These are phyloP conservation scores for Rhexocercosporidium sp. DNA, from an alignment of 2,329 filamentous ascomycete species.

Conservation along the genomic window DNA sequence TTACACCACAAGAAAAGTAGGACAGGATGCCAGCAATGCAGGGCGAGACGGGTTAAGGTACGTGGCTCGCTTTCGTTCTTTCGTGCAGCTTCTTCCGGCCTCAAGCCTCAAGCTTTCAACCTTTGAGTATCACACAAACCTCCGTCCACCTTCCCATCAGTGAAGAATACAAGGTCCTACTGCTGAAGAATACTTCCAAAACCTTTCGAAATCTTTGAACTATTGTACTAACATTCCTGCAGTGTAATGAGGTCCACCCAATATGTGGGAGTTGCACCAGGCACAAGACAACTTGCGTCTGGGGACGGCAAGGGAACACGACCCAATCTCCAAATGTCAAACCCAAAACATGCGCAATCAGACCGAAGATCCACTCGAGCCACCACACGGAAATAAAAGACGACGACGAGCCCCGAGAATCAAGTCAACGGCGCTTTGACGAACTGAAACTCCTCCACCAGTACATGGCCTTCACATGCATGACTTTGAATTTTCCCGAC, in stretches of 20 bases:
- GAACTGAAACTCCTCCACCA: conserved; percentile 35
- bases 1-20: conserved; percentile 41
- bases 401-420: conserved; percentile 23
- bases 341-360: conserved; percentile 11
- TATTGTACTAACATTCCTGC: not conserved
- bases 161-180: no score
- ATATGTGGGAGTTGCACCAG: conserved; percentile 28
- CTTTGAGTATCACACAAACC: not conserved
- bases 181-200: no score
- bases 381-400: not conserved
- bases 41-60: conserved; percentile 43
- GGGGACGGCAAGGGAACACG: conserved; percentile 17
- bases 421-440: conserved; percentile 24
- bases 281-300: conserved; percentile 31
- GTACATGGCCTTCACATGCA: conserved; percentile 28
- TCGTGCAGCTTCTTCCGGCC: not conserved
- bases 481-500: conserved; percentile 20
- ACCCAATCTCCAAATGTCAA: conserved; percentile 1
- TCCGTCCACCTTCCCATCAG: not conserved
- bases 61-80: conserved; percentile 17
- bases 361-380: not conserved
- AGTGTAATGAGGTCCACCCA: conserved; percentile 37
- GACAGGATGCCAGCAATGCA: conserved; percentile 42
- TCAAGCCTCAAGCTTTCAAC: not conserved
- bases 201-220: no score